Conservation (phyloP, 179 eudicot species). For the Carnegiea gigantea region DNA sequence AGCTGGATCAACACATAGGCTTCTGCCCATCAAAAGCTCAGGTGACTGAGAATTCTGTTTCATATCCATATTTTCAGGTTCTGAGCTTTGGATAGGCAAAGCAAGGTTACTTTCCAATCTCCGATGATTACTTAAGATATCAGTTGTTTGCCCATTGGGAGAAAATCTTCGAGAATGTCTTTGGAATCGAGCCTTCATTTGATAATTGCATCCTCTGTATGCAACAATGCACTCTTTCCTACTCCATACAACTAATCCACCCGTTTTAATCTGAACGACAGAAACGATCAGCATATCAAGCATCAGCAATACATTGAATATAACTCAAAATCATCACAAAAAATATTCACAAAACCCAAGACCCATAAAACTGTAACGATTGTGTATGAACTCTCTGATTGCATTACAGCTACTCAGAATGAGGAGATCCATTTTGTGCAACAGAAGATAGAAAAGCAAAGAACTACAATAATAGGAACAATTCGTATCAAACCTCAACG, state of each 20-base stretch:
- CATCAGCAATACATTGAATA: constrained; percentile 4
- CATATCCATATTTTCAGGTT: constrained; percentile 15
- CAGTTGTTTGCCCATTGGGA: constrained; percentile 21
- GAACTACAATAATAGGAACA: neutral
- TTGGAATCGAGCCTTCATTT: constrained; percentile 12
- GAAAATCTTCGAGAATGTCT: constrained; percentile 14
- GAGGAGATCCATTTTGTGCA: neutral
- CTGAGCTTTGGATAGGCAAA: neutral
- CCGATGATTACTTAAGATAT: constrained; percentile 18
- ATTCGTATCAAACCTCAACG: constrained; percentile 59
- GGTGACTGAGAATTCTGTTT: constrained; percentile 24
- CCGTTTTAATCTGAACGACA: constrained; percentile 75
- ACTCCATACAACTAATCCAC: constrained; percentile 90
- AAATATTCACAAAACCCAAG: no score
- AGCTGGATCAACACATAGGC: constrained; percentile 26
- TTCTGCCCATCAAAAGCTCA: constrained; percentile 22
- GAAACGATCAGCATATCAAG: constrained; percentile 13
- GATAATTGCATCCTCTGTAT: constrained; percentile 74
- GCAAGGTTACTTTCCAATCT: neutral
- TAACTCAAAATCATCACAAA: neutral
- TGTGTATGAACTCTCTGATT: no score
- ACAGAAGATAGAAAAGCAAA: neutral
- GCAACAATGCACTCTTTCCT: constrained; percentile 73
- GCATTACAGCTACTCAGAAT: no score
- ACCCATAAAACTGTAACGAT: no score